Evolutionary conservation across 2,329 filamentous ascomycete species (phyloP).

Genomic region (Ceratocystis cubensis): DNA sequence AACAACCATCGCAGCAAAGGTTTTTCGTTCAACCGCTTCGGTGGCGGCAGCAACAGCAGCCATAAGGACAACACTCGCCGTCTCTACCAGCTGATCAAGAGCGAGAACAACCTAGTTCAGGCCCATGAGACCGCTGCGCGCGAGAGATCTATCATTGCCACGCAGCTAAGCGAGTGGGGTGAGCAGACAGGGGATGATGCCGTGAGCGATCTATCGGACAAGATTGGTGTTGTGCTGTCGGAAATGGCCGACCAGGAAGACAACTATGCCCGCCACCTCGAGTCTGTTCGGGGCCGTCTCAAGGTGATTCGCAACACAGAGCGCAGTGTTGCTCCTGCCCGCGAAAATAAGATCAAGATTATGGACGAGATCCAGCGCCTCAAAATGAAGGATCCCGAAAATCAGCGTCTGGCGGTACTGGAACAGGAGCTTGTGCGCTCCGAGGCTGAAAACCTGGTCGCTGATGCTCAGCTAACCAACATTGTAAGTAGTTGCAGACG

Average conservation of each 20-base stretch:
- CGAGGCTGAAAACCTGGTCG: constrained; percentile 90
- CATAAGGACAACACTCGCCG: constrained; percentile 83
- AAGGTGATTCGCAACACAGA: constrained; percentile 95
- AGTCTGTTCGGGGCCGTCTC: constrained; percentile 68
- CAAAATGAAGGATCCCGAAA: constrained; percentile 85
- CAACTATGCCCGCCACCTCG: constrained; percentile 68
- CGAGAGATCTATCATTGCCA: constrained; percentile 73
- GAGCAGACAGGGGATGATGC: constrained; percentile 80
- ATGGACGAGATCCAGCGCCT: constrained; percentile 83
- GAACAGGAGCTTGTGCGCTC: constrained; percentile 95
- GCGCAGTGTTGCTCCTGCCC: constrained; percentile 82
- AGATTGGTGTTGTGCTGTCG: constrained; percentile 80
- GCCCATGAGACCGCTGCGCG: constrained; percentile 75
- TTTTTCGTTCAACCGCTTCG: constrained; percentile 78
- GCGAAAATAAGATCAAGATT: constrained; percentile 78
- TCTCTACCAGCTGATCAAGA: constrained; percentile 87
- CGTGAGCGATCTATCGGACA: constrained; percentile 84
- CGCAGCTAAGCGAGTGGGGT: constrained; percentile 92
- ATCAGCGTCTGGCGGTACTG: constrained; percentile 64
- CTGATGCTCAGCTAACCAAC: constrained; percentile 92
- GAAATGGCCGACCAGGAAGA: constrained; percentile 95
- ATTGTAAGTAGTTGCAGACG: constrained; percentile 46
- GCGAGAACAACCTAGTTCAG: constrained; percentile 75
- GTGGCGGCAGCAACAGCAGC: constrained; percentile 46
- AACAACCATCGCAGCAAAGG: constrained; percentile 44